Conservation (phyloP, 2,329 filamentous ascomycete species). For the Sphaerulina populicola region DNA sequence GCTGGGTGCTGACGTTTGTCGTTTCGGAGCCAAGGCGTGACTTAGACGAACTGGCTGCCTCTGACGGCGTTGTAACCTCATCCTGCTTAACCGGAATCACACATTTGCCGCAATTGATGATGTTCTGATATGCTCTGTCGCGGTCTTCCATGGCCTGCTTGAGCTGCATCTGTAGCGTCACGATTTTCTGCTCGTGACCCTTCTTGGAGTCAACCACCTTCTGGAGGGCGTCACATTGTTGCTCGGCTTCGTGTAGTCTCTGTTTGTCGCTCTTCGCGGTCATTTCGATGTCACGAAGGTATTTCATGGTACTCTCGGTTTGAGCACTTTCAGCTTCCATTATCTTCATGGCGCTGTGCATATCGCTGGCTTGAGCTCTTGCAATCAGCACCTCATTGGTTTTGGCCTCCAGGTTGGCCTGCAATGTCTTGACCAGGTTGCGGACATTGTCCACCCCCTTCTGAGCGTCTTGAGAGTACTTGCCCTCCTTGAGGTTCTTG, state of each 20-base stretch:
- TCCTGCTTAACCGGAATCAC: slow-evolving; percentile 14
- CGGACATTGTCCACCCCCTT: slow-evolving; percentile 49
- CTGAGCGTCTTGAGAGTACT: slow-evolving; percentile 42
- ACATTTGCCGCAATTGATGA: slow-evolving; percentile 32
- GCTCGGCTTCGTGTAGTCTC: slow-evolving; percentile 16
- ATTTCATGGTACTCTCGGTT: slow-evolving; percentile 16
- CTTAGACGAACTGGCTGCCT: slow-evolving; percentile 13
- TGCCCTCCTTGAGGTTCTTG: slow-evolving; percentile 42
- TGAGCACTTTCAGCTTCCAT: slow-evolving; percentile 26
- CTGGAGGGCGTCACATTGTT: slow-evolving; percentile 26
- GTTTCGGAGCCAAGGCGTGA: slow-evolving; percentile 23
- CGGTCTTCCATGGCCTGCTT: slow-evolving; percentile 28
- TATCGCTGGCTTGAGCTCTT: slow-evolving; percentile 38
- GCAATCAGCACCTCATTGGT: slow-evolving; percentile 43
- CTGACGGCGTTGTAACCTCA: slow-evolving; percentile 12
- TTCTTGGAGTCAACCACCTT: slow-evolving; percentile 22
- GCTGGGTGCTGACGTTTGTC: slow-evolving; percentile 22
- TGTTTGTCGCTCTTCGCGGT: slow-evolving; percentile 6
- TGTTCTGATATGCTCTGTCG: slow-evolving; percentile 32
- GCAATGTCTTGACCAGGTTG: slow-evolving; percentile 48
- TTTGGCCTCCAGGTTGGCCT: slow-evolving; percentile 47
- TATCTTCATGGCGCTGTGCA: slow-evolving; percentile 24
- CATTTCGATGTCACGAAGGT: slow-evolving; percentile 26
- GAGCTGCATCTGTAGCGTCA: slow-evolving; percentile 26
- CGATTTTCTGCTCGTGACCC: slow-evolving; percentile 26